phyloP scores from a whole-genome alignment of 2,329 filamentous ascomycete genomes.

The Cladosporium oxysporum region DNA sequence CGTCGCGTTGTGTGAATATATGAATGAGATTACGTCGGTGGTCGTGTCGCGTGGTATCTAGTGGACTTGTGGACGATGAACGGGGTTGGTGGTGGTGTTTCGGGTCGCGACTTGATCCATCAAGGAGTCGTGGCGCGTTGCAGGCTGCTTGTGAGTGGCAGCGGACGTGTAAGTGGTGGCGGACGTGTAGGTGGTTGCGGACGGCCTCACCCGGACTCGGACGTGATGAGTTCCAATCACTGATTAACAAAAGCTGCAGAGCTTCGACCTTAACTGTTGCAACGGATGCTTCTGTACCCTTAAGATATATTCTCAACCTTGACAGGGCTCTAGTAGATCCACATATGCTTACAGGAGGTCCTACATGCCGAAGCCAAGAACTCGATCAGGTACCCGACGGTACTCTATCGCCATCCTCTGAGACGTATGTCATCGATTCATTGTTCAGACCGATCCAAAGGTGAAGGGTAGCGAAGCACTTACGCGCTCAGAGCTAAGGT shows the following conservation, averaged over 20 bases:
- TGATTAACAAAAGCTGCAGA: background rate
- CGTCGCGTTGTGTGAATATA: background rate
- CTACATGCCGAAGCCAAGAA: background rate
- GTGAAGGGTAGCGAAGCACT: background rate
- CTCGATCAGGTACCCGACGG: background rate
- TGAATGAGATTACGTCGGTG: background rate
- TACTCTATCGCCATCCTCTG: background rate
- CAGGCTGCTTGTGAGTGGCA: background rate
- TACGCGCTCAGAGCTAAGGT: background rate
- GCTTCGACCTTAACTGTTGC: background rate
- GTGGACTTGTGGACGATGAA: background rate
- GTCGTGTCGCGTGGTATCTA: background rate
- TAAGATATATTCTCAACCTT: background rate
- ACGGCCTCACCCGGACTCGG: background rate
- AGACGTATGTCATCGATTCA: background rate
- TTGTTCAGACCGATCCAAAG: background rate
- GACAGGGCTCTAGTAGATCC: too few relatives aligned
- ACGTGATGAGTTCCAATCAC: background rate
- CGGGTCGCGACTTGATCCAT: background rate
- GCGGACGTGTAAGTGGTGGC: background rate
- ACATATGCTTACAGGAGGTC: too few relatives aligned
- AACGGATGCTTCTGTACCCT: background rate
- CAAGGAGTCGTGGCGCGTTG: background rate
- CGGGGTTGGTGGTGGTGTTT: background rate
- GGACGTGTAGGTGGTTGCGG: background rate